These are phyloP conservation scores for Prunus fruticosa DNA, from an alignment of 306 rosid genomes.

Conservation along the genomic window DNA sequence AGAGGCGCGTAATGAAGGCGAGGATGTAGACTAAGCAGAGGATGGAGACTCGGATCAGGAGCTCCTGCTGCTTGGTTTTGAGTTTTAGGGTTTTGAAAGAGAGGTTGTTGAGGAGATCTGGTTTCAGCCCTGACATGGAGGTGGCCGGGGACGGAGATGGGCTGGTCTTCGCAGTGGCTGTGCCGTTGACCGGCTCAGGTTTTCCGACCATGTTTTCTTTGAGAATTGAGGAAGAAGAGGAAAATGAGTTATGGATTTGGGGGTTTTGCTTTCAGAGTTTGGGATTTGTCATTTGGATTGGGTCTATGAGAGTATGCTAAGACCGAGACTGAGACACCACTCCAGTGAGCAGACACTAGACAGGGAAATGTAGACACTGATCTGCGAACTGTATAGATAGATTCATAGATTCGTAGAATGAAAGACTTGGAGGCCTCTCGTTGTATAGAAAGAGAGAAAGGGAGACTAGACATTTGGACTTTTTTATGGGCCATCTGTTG, in stretches of 20 bases:
- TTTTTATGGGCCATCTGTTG: too few relatives aligned
- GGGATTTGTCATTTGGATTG: neutral
- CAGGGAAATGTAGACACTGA: too few relatives aligned
- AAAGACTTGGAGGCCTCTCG: too few relatives aligned
- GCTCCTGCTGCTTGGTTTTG: conserved; percentile 95
- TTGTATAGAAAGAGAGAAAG: too few relatives aligned
- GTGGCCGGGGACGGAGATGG: neutral
- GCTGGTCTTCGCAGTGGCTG: conserved; percentile 16
- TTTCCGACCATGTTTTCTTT: conserved; percentile 38
- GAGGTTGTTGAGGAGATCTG: conserved; percentile 42
- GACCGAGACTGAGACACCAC: too few relatives aligned
- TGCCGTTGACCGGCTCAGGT: conserved; percentile 30
- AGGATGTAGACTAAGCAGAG: conserved; percentile 69
- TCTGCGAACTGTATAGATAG: too few relatives aligned
- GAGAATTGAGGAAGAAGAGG: neutral
- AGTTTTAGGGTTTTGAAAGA: conserved; percentile 63
- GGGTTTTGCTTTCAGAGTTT: neutral
- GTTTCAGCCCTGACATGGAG: conserved; percentile 17
- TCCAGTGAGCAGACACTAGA: too few relatives aligned
- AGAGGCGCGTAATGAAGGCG: conserved; percentile 92
- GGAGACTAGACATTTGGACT: too few relatives aligned
- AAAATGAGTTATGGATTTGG: neutral
- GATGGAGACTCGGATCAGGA: conserved; percentile 74
- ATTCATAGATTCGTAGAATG: too few relatives aligned
- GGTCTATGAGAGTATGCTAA: too few relatives aligned